phyloP scores from a whole-genome alignment of 1,139 yeast genomes.

The Geotrichum bryndzae region DNA sequence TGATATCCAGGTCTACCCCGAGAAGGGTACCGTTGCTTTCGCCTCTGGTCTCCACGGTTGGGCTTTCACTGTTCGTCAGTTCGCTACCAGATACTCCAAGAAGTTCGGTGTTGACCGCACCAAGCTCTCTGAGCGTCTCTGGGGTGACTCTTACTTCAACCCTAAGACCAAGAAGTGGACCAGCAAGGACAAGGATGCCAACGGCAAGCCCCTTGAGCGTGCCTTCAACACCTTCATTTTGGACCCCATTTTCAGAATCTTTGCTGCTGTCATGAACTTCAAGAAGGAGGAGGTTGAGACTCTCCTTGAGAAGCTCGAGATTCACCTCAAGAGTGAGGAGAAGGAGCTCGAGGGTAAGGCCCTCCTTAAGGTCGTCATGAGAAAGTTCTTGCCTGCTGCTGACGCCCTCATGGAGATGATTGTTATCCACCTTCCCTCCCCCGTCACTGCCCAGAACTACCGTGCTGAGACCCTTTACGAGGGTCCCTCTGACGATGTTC shows the following conservation, averaged over 20 bases:
- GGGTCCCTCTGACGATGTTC: slow-evolving; percentile 96
- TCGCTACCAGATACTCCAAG: slow-evolving; percentile 96
- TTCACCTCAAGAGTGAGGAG: slow-evolving; percentile 85
- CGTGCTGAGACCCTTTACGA: slow-evolving; percentile 99
- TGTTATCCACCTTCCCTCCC: slow-evolving; percentile 97
- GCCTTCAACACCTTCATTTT: slow-evolving; percentile 99
- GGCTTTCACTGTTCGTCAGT: slow-evolving; percentile 99
- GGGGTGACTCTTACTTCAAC: slow-evolving; percentile 99
- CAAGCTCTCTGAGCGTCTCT: slow-evolving; percentile 98
- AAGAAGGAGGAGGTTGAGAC: slow-evolving; percentile 92
- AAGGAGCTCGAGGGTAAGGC: slow-evolving; percentile 98
- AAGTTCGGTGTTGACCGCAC: slow-evolving; percentile 98
- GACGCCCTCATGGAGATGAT: slow-evolving; percentile 99
- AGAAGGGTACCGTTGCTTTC: slow-evolving; percentile 97
- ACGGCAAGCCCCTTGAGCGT: slow-evolving; percentile 94
- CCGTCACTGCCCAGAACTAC: slow-evolving; percentile 98
- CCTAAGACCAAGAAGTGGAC: slow-evolving; percentile 99
- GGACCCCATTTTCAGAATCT: slow-evolving; percentile 98
- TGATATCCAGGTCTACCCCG: slow-evolving; percentile 98
- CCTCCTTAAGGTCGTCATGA: slow-evolving; percentile 96
- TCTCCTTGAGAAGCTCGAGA: slow-evolving; percentile 88
- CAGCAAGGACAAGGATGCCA: slow-evolving; percentile 91
- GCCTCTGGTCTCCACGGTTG: slow-evolving; percentile 99
- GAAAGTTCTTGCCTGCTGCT: slow-evolving; percentile 99
- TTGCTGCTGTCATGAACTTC: slow-evolving; percentile 93